Evolutionary conservation across 441 rosid species (phyloP).

Genomic region (Breynia disticha): DNA sequence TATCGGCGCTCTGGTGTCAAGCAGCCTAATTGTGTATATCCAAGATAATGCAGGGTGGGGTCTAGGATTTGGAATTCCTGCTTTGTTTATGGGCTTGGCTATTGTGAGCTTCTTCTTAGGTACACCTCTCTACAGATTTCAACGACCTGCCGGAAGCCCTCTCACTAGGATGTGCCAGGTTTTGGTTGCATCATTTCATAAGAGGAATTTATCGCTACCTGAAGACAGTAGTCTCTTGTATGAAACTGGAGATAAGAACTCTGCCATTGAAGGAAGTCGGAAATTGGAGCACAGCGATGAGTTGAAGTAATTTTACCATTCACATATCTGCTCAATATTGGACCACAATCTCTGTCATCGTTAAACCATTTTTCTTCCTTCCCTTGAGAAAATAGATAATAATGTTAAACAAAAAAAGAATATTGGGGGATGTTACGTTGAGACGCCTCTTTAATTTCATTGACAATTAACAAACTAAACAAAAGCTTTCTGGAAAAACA

Average conservation of each 20-base stretch:
- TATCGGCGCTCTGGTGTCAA: conserved; percentile 65
- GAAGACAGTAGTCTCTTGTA: conserved; percentile 45
- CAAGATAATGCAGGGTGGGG: conserved; percentile 93
- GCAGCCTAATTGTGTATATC: conserved; percentile 67
- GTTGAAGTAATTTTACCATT: conserved; percentile 28
- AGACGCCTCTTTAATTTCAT: background rate
- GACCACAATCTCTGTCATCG: too few species aligned
- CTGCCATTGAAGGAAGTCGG: conserved; percentile 66
- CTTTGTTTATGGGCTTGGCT: conserved; percentile 72
- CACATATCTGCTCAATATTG: background rate
- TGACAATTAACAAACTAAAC: background rate
- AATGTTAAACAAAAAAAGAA: too few species aligned
- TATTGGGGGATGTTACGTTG: too few species aligned
- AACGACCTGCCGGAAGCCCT: conserved; percentile 80
- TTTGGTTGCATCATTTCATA: conserved; percentile 56
- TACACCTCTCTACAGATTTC: conserved; percentile 72
- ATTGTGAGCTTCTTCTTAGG: conserved; percentile 76
- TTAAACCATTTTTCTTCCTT: too few species aligned
- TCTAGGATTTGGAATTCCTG: conserved; percentile 80
- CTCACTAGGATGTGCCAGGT: conserved; percentile 71
- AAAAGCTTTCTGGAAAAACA: too few species aligned
- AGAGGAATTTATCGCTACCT: conserved; percentile 47
- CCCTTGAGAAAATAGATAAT: too few species aligned
- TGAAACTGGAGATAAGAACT: conserved; percentile 54
- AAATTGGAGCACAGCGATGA: conserved; percentile 67